Conservation (phyloP, 345 rosid species). For the Lumnitzera littorea region DNA sequence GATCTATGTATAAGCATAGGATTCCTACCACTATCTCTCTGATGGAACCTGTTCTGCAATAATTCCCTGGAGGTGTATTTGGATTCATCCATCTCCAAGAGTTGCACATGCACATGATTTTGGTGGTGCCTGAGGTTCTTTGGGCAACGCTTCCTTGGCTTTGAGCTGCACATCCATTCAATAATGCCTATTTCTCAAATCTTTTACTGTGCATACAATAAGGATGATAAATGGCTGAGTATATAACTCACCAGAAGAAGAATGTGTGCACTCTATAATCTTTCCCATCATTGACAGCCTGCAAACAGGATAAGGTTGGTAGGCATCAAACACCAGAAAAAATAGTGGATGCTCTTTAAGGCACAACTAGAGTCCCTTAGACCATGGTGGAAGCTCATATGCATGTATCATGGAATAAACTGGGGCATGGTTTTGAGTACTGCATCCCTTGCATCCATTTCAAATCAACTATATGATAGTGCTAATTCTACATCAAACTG, state of each 20-base stretch:
- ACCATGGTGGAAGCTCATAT: neutral
- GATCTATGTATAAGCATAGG: neutral
- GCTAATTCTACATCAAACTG: too few relatives aligned
- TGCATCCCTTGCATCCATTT: too few relatives aligned
- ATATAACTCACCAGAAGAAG: slow-evolving; percentile 57
- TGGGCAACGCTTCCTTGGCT: slow-evolving; percentile 40
- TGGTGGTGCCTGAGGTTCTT: slow-evolving; percentile 25
- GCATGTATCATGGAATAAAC: neutral
- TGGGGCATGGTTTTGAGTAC: neutral
- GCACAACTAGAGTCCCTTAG: neutral
- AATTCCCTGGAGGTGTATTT: slow-evolving; percentile 22
- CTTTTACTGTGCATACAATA: neutral
- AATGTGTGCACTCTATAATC: slow-evolving; percentile 49
- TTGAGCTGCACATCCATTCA: slow-evolving; percentile 44
- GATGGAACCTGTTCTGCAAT: slow-evolving; percentile 22
- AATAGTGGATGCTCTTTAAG: neutral
- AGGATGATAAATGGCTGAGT: slow-evolving; percentile 13
- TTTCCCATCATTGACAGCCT: slow-evolving; percentile 46
- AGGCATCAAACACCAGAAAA: neutral
- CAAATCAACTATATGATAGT: too few relatives aligned
- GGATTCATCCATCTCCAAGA: slow-evolving; percentile 63
- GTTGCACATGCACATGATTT: slow-evolving; percentile 38
- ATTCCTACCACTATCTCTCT: slow-evolving; percentile 46
- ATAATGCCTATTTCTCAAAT: slow-evolving; percentile 6
- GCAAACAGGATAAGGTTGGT: slow-evolving; percentile 16